Base-by-base conservation (phyloP, 768 basidiomycete species). In the Calocybe gangraenosa region DNA sequence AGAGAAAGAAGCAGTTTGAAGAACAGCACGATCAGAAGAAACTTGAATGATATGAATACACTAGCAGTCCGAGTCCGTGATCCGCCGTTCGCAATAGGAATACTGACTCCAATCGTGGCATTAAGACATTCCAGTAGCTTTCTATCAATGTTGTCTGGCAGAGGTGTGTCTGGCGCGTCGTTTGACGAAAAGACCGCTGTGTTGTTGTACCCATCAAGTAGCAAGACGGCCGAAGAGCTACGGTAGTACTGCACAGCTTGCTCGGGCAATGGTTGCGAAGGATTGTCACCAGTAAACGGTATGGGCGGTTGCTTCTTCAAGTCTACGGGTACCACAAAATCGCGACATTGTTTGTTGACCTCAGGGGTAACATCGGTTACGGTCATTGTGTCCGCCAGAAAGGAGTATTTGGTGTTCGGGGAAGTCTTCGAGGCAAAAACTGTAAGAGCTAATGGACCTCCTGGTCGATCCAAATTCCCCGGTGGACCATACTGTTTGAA, bases 181-280 rank as follows among this genome's bases (percentile, higher is more conserved):
- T 73, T 58, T 13, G 40, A 36, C 3, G 47, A 52, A 25, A 75
- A 59, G 3, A 68, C 73, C 3, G 72, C 78, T 0, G 77, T 76
- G 50, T 85, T 75, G 54, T 84, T 83, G 55, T 85, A 85, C 0
- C 78, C 77, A 45, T 85, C 78, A 5, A 84, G 62, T 1, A 79
- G 71, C 15, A 85, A 65, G 1, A 69, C 75, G 25, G 82, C 69
- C 37, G 75, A 81, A 53, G 79, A 81, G 1, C 79, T 74, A 15
- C 84, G 78, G 53, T 80, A 87, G 58, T 84, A 87, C 44, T 84
- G 76, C 13, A 84, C 52, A 0, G 80, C 55, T 55, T 65, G 46
- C 10, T 55, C 52, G 6, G 53, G 46, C 20, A 15, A 17, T 22
- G 39, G 39, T n/a, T 20, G 20, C 2, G 19, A 35, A 22, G 18